Conservation (phyloP, 768 basidiomycete genomes). For the Cystofilobasidium bisporidii region DNA sequence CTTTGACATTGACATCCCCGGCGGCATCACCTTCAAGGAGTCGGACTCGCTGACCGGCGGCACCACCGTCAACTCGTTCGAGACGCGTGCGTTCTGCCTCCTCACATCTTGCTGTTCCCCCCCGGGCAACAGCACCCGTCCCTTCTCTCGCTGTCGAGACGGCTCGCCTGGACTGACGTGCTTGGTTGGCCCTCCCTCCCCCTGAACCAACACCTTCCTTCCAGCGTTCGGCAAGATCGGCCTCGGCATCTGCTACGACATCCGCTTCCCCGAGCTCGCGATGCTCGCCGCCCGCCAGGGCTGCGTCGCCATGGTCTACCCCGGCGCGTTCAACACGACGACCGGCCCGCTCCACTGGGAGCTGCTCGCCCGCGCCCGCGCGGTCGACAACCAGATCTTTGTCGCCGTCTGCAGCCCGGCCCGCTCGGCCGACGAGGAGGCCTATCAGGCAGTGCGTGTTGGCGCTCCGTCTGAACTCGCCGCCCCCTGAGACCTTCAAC, state of each 20-base stretch:
- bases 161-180: too few species aligned
- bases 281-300: slow-evolving; percentile 60
- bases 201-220: too few species aligned
- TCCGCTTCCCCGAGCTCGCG: slow-evolving; percentile 64
- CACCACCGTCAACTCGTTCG: slow-evolving; percentile 61
- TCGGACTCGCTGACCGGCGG: slow-evolving; percentile 80
- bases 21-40: slow-evolving; percentile 44
- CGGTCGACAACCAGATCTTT: slow-evolving; percentile 94
- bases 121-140: too few species aligned
- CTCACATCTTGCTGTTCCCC: neutral
- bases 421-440: slow-evolving; percentile 59
- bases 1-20: slow-evolving; percentile 86
- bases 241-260: slow-evolving; percentile 55
- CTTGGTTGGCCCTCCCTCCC: too few species aligned
- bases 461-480: too few species aligned
- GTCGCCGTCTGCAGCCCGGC: slow-evolving; percentile 94
- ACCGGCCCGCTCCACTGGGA: slow-evolving; percentile 89
- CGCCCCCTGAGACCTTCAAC: too few species aligned
- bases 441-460: slow-evolving; percentile 65
- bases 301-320: slow-evolving; percentile 80
- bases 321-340: slow-evolving; percentile 66
- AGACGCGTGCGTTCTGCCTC: slow-evolving; percentile 56
- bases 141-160: too few species aligned
- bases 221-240: slow-evolving; percentile 94
- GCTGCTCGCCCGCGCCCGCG: slow-evolving; percentile 72